phyloP scores from a whole-genome alignment of 768 basidiomycete species.

The Serendipita sp. region DNA sequence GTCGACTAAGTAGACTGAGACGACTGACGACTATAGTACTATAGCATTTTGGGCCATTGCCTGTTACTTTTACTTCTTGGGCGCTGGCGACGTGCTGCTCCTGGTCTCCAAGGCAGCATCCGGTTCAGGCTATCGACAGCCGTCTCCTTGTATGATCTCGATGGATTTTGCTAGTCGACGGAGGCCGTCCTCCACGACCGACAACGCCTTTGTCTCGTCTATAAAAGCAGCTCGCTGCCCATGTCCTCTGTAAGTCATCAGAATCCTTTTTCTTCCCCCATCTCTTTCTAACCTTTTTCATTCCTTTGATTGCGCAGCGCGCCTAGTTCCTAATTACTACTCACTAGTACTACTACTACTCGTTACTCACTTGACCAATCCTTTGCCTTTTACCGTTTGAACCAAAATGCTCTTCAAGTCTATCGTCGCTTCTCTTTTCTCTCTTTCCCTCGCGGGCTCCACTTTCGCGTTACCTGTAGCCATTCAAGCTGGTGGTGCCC shows the following conservation, averaged over 20 bases:
- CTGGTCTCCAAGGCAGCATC: not conserved
- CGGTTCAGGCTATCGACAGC: not conserved
- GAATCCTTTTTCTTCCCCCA: not conserved
- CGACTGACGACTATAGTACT: too few species aligned
- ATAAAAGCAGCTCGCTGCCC: not conserved
- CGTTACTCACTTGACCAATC: not conserved
- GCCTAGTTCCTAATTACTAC: not conserved
- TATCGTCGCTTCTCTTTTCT: not conserved
- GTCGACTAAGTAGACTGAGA: too few species aligned
- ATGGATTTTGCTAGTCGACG: not conserved
- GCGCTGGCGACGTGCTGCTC: not conserved
- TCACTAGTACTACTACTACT: not conserved
- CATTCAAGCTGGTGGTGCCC: not conserved
- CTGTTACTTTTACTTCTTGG: too few species aligned
- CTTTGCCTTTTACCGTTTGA: not conserved
- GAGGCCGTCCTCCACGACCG: not conserved
- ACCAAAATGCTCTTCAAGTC: not conserved
- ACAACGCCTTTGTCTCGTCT: not conserved
- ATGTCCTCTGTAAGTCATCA: too few species aligned
- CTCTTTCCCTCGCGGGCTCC: not conserved
- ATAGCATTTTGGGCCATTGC: too few species aligned
- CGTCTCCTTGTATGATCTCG: not conserved
- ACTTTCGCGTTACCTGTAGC: not conserved
- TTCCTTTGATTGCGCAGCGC: not conserved
- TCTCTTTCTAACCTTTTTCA: not conserved